phyloP scores from a whole-genome alignment of 345 rosid species.

The Melaleuca quinquenervia region DNA sequence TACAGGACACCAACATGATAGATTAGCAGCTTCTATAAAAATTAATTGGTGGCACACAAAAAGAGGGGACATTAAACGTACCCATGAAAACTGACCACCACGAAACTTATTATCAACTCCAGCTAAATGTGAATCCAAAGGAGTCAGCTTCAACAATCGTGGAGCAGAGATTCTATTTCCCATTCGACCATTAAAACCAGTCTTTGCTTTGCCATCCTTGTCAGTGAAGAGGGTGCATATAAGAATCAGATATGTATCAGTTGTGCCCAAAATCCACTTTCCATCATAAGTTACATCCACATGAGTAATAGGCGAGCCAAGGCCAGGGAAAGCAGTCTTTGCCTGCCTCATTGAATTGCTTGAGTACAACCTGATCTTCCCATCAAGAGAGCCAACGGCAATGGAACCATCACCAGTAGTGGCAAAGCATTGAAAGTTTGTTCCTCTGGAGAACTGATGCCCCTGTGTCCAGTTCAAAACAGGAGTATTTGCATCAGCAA shows the following conservation, averaged over 20 bases:
- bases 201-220: constrained; percentile 75
- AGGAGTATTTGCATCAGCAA: constrained; percentile 53
- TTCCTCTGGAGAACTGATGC: constrained; percentile 98
- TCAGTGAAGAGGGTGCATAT: constrained; percentile 83
- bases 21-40: not conserved
- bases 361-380: constrained; percentile 90
- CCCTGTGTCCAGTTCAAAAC: constrained; percentile 91
- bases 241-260: constrained; percentile 84
- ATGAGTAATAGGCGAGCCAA: constrained; percentile 90
- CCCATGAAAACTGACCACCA: constrained; percentile 96
- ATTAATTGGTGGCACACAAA: not conserved
- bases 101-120: constrained; percentile 82
- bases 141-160: constrained; percentile 78
- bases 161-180: constrained; percentile 97
- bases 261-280: constrained; percentile 96
- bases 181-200: constrained; percentile 97
- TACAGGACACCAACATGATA: not conserved
- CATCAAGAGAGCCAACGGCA: constrained; percentile 95
- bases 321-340: constrained; percentile 96
- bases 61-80: constrained; percentile 12
- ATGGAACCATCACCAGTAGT: constrained; percentile 98
- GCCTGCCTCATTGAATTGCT: constrained; percentile 91
- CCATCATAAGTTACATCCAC: constrained; percentile 98
- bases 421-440: constrained; percentile 96
- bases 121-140: constrained; percentile 81